These are phyloP conservation scores for Sicyos baderoa DNA, from an alignment of 306 rosid species.

Conservation along the genomic window DNA sequence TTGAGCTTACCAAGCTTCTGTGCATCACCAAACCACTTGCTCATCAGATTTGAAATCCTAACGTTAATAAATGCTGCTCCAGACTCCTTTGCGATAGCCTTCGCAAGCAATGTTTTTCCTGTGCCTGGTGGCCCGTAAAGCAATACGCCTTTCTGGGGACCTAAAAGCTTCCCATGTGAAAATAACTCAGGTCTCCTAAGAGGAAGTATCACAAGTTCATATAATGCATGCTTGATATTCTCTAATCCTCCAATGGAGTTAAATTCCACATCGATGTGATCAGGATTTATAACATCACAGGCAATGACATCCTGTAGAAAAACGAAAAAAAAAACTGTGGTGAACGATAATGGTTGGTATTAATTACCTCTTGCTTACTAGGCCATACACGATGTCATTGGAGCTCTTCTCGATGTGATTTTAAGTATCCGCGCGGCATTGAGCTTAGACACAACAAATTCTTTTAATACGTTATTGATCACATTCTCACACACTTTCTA, in stretches of 20 bases:
- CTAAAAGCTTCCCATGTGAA: conserved; percentile 79
- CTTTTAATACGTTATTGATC: background rate
- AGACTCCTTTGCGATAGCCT: conserved; percentile 96
- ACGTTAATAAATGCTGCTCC: conserved; percentile 93
- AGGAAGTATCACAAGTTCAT: conserved; percentile 92
- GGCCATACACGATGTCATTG: no score
- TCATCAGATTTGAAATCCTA: conserved; percentile 89
- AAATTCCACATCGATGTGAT: conserved; percentile 78
- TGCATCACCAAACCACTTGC: conserved; percentile 99
- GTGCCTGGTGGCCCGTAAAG: conserved; percentile 98
- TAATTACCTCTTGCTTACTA: no score
- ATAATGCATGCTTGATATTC: conserved; percentile 60
- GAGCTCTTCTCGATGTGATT: no score
- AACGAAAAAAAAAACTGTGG: background rate
- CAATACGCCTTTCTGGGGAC: conserved; percentile 90
- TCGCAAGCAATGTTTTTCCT: conserved; percentile 99
- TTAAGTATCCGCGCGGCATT: background rate
- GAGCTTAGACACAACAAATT: background rate
- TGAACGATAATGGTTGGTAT: background rate
- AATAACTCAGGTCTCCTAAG: conserved; percentile 73
- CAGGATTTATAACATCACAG: conserved; percentile 93
- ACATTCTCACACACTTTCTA: background rate
- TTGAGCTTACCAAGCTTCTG: conserved; percentile 78
- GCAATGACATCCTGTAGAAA: conserved; percentile 81
- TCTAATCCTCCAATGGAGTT: conserved; percentile 85